A percentile compares a stretch with the other conserved stretches of the same genome.
Conservation (phyloP, 1,284 basidiomycete genomes). For the Trametes polyzona region DNA sequence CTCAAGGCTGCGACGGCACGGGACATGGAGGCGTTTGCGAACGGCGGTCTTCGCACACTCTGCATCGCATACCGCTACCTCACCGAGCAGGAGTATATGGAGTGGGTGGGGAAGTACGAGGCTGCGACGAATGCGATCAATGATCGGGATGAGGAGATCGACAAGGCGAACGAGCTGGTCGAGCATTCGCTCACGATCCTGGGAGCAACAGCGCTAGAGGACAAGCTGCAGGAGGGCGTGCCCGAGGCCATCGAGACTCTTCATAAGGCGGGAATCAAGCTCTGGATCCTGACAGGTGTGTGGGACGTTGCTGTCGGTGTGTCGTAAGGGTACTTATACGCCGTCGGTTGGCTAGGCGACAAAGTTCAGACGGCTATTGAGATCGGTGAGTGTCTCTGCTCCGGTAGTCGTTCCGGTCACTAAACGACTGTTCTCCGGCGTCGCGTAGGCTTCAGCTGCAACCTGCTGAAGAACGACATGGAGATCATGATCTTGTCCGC, state of each 20-base stretch:
- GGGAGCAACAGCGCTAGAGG: slow-evolving; percentile 95
- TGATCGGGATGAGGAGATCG: slow-evolving; percentile 89
- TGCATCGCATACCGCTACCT: slow-evolving; percentile 88
- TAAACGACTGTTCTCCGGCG: neutral
- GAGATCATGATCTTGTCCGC: slow-evolving; percentile 97
- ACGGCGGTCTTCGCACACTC: slow-evolving; percentile 89
- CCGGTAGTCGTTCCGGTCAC: neutral
- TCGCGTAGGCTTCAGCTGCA: slow-evolving; percentile 77
- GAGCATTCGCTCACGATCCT: slow-evolving; percentile 85
- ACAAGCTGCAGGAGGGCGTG: slow-evolving; percentile 96
- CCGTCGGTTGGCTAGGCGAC: slow-evolving; percentile 69
- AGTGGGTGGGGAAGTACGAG: slow-evolving; percentile 86
- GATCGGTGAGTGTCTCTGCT: slow-evolving; percentile 56
- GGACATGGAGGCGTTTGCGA: slow-evolving; percentile 95
- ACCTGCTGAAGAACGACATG: slow-evolving; percentile 89
- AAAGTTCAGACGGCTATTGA: slow-evolving; percentile 98
- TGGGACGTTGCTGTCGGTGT: slow-evolving; percentile 1
- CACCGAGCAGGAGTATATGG: slow-evolving; percentile 81
- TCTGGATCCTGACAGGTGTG: slow-evolving; percentile 91
- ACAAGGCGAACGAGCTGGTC: slow-evolving; percentile 83
- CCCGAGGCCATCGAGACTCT: slow-evolving; percentile 94
- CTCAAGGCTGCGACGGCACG: slow-evolving; percentile 80
- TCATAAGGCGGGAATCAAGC: slow-evolving; percentile 93
- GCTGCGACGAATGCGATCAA: slow-evolving; percentile 75
- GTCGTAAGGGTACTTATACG: slow-evolving; percentile 9